phyloP scores from a whole-genome alignment of 1,284 basidiomycete genomes.

The Leccinum cinnamomeum region DNA sequence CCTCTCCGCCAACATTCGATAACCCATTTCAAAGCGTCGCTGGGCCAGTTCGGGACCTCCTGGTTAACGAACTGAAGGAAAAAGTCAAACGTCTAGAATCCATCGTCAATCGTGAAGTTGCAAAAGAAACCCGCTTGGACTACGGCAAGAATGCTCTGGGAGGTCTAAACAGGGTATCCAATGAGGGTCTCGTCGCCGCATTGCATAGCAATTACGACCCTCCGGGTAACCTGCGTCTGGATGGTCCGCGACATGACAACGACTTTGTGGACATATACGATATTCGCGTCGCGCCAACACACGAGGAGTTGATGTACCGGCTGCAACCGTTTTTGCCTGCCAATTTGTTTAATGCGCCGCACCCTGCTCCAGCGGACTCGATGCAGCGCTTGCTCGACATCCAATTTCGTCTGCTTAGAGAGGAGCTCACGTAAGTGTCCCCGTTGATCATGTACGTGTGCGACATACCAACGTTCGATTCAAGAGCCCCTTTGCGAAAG shows the following conservation, averaged over 20 bases:
- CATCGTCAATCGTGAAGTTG: conserved; percentile 41
- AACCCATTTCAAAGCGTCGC: conserved; percentile 36
- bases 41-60: conserved; percentile 34
- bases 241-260: conserved; percentile 66
- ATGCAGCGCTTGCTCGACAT: conserved; percentile 67
- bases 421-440: conserved; percentile 58
- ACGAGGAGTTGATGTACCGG: conserved; percentile 52
- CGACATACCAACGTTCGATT: neutral
- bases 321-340: conserved; percentile 55
- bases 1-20: conserved; percentile 37
- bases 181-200: too few relatives aligned
- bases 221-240: conserved; percentile 6
- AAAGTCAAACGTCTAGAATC: conserved; percentile 44
- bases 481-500: conserved; percentile 50
- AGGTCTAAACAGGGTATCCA: conserved; percentile 1
- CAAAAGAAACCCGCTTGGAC: conserved; percentile 29
- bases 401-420: conserved; percentile 68
- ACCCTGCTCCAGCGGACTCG: conserved; percentile 52
- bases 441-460: neutral
- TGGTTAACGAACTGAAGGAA: conserved; percentile 40
- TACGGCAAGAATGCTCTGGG: conserved; percentile 6
- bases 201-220: too few relatives aligned
- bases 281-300: conserved; percentile 64
- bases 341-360: conserved; percentile 57
- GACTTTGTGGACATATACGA: conserved; percentile 55